Percentiles rank a stretch among this genome's conserved stretches.
These are phyloP conservation scores for Hebeloma cylindrosporum DNA, from an alignment of 768 basidiomycete species.

Conservation along the genomic window DNA sequence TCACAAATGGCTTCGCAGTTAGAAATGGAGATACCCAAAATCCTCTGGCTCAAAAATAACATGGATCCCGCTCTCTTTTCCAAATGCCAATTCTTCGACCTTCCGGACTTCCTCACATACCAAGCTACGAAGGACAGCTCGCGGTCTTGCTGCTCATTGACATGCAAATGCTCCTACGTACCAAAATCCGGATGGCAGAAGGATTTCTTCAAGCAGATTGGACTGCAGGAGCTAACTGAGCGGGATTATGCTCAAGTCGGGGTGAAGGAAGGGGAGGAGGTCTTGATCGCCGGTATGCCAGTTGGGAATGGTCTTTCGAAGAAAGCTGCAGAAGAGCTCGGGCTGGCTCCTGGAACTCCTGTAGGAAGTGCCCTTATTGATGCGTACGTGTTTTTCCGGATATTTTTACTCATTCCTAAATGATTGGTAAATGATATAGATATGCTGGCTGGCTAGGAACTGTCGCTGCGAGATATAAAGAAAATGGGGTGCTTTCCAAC, in stretches of 20 bases:
- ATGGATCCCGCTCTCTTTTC: constrained; percentile 74
- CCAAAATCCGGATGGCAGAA: constrained; percentile 86
- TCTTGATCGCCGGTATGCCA: constrained; percentile 82
- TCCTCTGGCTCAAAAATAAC: constrained; percentile 92
- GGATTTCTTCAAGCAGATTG: constrained; percentile 85
- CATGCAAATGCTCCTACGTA: constrained; percentile 92
- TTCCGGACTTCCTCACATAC: constrained; percentile 96
- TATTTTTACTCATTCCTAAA: neutral
- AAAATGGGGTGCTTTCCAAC: constrained; percentile 50
- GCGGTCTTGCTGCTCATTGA: constrained; percentile 89
- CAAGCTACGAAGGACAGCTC: constrained; percentile 73
- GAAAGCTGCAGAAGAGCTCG: constrained; percentile 80
- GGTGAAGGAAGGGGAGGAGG: constrained; percentile 50
- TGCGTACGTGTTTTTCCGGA: constrained; percentile 53
- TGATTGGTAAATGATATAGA: constrained; percentile 31
- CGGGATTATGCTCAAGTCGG: constrained; percentile 77
- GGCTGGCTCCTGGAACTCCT: constrained; percentile 80
- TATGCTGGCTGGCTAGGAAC: constrained; percentile 99
- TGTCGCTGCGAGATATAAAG: constrained; percentile 71
- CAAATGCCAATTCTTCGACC: constrained; percentile 81
- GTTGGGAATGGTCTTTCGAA: constrained; percentile 82
- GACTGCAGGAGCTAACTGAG: constrained; percentile 67
- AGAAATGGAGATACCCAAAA: constrained; percentile 98
- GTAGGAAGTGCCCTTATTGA: constrained; percentile 96
- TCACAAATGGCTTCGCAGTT: constrained; percentile 51